Percentiles rank a stretch among this genome's conserved stretches.
Conservation (phyloP, 148 eudicot genomes). For the Persicaria maculosa region DNA sequence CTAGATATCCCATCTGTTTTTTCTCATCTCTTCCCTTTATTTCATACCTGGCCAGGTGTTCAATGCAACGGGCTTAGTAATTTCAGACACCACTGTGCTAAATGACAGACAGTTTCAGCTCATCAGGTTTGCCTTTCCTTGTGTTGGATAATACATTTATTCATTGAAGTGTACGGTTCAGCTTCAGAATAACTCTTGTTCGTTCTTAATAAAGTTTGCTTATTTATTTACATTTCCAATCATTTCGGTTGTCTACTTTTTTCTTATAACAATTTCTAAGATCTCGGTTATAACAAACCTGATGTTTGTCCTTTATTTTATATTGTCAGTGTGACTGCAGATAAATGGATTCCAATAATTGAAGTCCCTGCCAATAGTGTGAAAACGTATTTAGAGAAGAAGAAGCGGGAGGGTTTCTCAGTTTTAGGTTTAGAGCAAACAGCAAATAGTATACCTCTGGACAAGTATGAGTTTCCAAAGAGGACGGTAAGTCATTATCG, state of each 20-base stretch:
- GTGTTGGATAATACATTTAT: not conserved
- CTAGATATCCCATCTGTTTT: constrained; percentile 7
- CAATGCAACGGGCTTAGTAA: constrained; percentile 67
- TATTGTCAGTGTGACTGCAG: constrained; percentile 82
- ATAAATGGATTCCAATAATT: constrained; percentile 86
- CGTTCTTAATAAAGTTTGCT: not conserved
- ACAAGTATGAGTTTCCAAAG: constrained; percentile 65
- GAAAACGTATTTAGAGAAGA: constrained; percentile 71
- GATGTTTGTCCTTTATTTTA: constrained; percentile 1
- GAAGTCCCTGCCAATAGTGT: constrained; percentile 78
- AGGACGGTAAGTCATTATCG: constrained; percentile 49
- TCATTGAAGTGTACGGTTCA: not conserved
- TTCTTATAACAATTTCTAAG: not conserved
- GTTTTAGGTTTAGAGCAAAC: constrained; percentile 96
- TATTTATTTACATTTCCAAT: not conserved
- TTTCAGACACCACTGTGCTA: constrained; percentile 63
- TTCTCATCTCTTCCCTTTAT: constrained; percentile 7
- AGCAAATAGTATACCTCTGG: constrained; percentile 79
- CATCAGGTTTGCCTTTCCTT: constrained; percentile 52
- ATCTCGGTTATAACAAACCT: not conserved
- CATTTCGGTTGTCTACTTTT: not conserved
- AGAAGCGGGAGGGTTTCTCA: constrained; percentile 78
- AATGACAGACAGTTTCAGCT: constrained; percentile 95
- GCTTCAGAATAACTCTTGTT: not conserved
- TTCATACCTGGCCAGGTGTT: constrained; percentile 53